A percentile compares a stretch with the other conserved stretches of the same genome.
Evolutionary conservation across 2,329 filamentous ascomycete species (phyloP).

Genomic region (Ceratocystis ficicola): DNA sequence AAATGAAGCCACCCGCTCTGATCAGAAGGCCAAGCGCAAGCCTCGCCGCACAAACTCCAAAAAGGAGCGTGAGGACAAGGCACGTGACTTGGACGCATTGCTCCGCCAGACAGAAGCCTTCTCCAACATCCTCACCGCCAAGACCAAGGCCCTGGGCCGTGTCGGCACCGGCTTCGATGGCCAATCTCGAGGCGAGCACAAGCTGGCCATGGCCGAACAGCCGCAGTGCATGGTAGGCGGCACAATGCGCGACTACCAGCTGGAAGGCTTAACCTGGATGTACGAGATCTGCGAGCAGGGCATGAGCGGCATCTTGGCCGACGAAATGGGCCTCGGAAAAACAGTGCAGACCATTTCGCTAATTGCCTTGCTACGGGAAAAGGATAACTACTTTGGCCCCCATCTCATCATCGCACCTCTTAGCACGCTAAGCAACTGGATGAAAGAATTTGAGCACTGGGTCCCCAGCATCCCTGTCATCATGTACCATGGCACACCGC

Average conservation of each 20-base stretch:
- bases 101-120: conserved; percentile 49
- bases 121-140: conserved; percentile 50
- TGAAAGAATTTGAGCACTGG: conserved; percentile 86
- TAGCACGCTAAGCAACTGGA: conserved; percentile 90
- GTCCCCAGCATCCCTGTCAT: conserved; percentile 77
- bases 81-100: conserved; percentile 46
- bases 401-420: conserved; percentile 84
- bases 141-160: conserved; percentile 49
- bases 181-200: conserved; percentile 47
- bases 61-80: conserved; percentile 40
- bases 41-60: conserved; percentile 40
- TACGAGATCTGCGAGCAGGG: conserved; percentile 70
- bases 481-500: conserved; percentile 77
- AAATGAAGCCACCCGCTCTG: conserved; percentile 35
- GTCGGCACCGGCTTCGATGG: conserved; percentile 50
- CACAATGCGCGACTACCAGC: conserved; percentile 84
- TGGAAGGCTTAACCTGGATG: conserved; percentile 93
- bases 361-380: conserved; percentile 75
- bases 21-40: conserved; percentile 38
- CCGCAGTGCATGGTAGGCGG: conserved; percentile 76
- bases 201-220: conserved; percentile 71
- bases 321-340: conserved; percentile 90
- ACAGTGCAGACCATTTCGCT: conserved; percentile 84
- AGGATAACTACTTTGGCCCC: conserved; percentile 69
- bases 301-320: conserved; percentile 79